phyloP scores from a whole-genome alignment of 140 eudicot species.

The Oenanthe javanica region DNA sequence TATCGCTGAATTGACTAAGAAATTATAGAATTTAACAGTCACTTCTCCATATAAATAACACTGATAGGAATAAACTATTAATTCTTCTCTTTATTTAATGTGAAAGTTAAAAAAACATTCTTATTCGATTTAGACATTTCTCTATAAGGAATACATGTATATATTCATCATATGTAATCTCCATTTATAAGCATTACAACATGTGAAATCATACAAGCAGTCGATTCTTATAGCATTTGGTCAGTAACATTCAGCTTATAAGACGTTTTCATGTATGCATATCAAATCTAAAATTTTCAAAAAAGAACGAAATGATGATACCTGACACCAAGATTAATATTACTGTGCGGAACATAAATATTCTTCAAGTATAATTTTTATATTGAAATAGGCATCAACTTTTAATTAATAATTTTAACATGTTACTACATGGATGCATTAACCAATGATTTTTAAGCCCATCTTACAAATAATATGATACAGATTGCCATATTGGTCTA shows the following conservation, averaged over 20 bases:
- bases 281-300: neutral
- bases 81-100: neutral
- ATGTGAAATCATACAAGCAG: neutral
- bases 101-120: neutral
- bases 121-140: neutral
- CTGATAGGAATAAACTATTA: neutral
- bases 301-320: neutral
- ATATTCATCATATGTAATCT: neutral
- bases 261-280: neutral
- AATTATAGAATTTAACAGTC: slow-evolving; percentile 32
- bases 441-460: neutral
- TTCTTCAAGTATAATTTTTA: neutral
- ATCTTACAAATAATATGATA: neutral
- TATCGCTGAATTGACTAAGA: slow-evolving; percentile 95
- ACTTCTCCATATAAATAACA: slow-evolving; percentile 22
- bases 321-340: neutral
- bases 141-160: neutral
- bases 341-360: neutral
- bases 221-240: neutral
- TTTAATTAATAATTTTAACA: neutral
- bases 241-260: neutral
- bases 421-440: neutral
- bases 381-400: neutral
- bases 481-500: neutral
- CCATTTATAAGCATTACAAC: neutral